Evolutionary conservation across 2,329 filamentous ascomycete genomes (phyloP).

Genomic region (Bimuria novae-zelandiae): DNA sequence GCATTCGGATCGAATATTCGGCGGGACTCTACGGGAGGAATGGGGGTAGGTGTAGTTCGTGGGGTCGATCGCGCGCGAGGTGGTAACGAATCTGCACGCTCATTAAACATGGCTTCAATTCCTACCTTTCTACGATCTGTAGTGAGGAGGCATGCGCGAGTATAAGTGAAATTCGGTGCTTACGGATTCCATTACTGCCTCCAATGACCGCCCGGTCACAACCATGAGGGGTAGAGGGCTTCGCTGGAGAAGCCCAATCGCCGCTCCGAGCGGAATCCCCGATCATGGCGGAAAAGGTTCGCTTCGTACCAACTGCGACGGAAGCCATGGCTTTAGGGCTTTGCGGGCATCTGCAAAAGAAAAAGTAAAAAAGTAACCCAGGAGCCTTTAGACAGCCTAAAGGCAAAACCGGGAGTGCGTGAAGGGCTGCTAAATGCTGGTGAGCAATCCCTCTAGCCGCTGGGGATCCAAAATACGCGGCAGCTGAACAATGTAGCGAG

Average conservation of each 20-base stretch:
- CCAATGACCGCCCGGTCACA: conserved; percentile 3
- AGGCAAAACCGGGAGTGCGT: neutral
- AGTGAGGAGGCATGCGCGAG: neutral
- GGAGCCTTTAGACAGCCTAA: no score
- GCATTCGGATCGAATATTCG: conserved; percentile 62
- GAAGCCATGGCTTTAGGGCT: conserved; percentile 28
- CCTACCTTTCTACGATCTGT: neutral
- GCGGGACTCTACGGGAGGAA: conserved; percentile 23
- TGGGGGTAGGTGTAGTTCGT: conserved; percentile 31
- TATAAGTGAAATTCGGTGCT: neutral
- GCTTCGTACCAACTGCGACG: conserved; percentile 33
- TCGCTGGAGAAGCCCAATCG: conserved; percentile 14
- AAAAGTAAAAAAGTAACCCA: neutral
- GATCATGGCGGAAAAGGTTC: conserved; percentile 31
- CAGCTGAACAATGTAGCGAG: neutral
- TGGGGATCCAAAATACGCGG: neutral
- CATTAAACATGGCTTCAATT: neutral
- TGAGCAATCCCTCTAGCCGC: neutral
- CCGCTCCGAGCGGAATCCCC: conserved; percentile 20
- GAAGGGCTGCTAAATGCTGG: neutral
- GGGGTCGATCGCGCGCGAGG: conserved; percentile 36
- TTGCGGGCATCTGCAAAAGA: neutral
- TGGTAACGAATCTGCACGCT: conserved; percentile 22
- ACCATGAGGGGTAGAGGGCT: conserved; percentile 3
- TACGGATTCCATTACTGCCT: conserved; percentile 13